Conservation (phyloP, 192 early-diverging fungal genomes). For the Neocallimastix lanati region DNA sequence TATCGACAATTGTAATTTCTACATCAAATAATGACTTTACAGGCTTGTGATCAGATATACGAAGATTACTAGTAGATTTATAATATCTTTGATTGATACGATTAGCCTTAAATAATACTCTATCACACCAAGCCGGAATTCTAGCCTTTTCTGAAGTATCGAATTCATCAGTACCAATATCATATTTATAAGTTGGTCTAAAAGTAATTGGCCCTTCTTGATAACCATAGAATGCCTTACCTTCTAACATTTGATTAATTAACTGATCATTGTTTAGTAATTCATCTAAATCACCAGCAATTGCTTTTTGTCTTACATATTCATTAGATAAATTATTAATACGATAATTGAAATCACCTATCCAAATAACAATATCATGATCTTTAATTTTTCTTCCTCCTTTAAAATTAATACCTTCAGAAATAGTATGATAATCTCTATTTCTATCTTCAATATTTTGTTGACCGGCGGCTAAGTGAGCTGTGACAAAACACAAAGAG, state of each 20-base stretch:
- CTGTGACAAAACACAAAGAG: conserved; percentile 70
- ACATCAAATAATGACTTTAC: neutral
- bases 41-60: neutral
- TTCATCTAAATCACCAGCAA: conserved; percentile 29
- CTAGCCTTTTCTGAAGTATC: conserved; percentile 88
- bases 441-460: conserved; percentile 62
- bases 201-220: conserved; percentile 58
- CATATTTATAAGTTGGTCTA: conserved; percentile 83
- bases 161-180: conserved; percentile 65
- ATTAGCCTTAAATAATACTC: conserved; percentile 53
- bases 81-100: neutral
- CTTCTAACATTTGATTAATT: conserved; percentile 28
- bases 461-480: conserved; percentile 82
- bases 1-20: neutral
- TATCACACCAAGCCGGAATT: conserved; percentile 90
- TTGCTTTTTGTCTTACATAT: conserved; percentile 33
- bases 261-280: conserved; percentile 75
- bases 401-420: conserved; percentile 50
- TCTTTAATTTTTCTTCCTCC: conserved; percentile 47
- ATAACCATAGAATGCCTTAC: conserved; percentile 60
- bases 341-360: conserved; percentile 91
- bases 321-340: conserved; percentile 38
- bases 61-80: neutral
- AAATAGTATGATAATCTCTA: conserved; percentile 64
- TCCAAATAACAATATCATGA: conserved; percentile 58